Evolutionary conservation across 2,329 filamentous ascomycete genomes (phyloP).

Genomic region (Cytospora mali): DNA sequence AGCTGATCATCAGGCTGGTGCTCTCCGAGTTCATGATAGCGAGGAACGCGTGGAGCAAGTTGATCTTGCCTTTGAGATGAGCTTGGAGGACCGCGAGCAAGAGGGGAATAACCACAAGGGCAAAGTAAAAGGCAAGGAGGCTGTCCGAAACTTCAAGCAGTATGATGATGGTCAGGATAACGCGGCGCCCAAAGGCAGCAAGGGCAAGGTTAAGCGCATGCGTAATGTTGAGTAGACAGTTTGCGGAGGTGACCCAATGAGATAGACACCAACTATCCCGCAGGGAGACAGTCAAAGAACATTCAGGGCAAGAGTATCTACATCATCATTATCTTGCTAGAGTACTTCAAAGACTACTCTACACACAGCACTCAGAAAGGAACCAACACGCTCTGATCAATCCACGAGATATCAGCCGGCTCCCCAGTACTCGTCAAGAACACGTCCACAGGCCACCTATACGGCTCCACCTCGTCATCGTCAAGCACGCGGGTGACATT

Average conservation of each 20-base stretch:
- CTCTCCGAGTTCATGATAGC: not conserved
- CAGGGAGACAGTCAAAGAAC: not conserved
- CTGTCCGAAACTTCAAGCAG: not conserved
- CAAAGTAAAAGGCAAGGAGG: constrained; percentile 2
- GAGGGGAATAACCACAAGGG: not conserved
- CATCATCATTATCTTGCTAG: not conserved
- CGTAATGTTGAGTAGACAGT: not conserved
- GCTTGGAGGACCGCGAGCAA: not conserved
- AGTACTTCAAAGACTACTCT: not conserved
- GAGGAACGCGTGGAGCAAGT: not conserved
- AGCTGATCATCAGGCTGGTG: no score
- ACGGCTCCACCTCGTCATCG: constrained; percentile 35
- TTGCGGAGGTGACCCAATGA: not conserved
- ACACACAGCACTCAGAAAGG: constrained; percentile 19
- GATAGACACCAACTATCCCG: not conserved
- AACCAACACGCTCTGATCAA: constrained; percentile 30
- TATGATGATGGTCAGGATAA: not conserved
- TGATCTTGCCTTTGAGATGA: not conserved
- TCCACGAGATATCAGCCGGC: constrained; percentile 29
- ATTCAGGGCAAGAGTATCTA: no score
- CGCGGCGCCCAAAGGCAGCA: not conserved
- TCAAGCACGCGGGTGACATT: constrained; percentile 51
- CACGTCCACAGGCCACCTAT: constrained; percentile 33
- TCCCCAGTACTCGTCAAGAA: constrained; percentile 29
- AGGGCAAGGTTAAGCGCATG: not conserved